Evolutionary conservation across 805 yeast genomes (phyloP).

Genomic region (Metschnikowia henanensis): DNA sequence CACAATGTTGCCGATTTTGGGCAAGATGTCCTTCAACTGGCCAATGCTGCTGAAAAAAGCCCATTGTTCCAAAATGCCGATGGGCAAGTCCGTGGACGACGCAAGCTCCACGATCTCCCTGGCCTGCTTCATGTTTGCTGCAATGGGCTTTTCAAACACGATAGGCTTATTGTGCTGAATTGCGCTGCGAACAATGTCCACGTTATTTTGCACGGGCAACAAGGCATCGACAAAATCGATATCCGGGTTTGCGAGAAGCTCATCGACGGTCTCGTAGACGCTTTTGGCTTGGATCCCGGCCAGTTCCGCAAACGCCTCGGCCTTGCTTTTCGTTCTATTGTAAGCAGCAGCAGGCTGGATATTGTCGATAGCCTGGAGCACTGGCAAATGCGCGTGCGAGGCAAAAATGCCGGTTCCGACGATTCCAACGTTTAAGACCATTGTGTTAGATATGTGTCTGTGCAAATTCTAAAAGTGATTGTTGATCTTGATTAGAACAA

Average conservation of each 20-base stretch:
- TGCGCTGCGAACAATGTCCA: slow-evolving; percentile 67
- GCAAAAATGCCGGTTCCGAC: slow-evolving; percentile 92
- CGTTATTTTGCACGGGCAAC: slow-evolving; percentile 84
- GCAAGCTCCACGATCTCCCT: slow-evolving; percentile 71
- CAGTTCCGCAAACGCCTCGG: slow-evolving; percentile 68
- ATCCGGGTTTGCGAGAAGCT: slow-evolving; percentile 60
- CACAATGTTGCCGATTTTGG: slow-evolving; percentile 69
- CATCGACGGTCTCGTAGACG: slow-evolving; percentile 62
- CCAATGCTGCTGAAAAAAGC: slow-evolving; percentile 62
- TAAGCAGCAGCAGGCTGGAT: slow-evolving; percentile 68
- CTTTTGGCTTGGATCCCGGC: slow-evolving; percentile 53
- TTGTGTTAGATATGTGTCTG: slow-evolving; percentile 1
- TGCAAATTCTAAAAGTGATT: neutral
- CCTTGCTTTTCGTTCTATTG: slow-evolving; percentile 84
- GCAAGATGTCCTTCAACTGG: slow-evolving; percentile 52
- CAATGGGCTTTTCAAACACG: slow-evolving; percentile 87
- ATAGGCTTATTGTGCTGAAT: slow-evolving; percentile 76
- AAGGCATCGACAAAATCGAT: slow-evolving; percentile 82
- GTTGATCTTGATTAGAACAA: no score
- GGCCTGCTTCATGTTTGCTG: slow-evolving; percentile 83
- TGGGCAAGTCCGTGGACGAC: slow-evolving; percentile 60
- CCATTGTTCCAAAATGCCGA: slow-evolving; percentile 87
- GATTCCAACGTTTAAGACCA: slow-evolving; percentile 55
- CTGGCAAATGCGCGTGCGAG: slow-evolving; percentile 77
- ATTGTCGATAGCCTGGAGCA: slow-evolving; percentile 50